Evolutionary conservation across 148 eudicot species (phyloP).

Genomic region (Spergularia bocconei): DNA sequence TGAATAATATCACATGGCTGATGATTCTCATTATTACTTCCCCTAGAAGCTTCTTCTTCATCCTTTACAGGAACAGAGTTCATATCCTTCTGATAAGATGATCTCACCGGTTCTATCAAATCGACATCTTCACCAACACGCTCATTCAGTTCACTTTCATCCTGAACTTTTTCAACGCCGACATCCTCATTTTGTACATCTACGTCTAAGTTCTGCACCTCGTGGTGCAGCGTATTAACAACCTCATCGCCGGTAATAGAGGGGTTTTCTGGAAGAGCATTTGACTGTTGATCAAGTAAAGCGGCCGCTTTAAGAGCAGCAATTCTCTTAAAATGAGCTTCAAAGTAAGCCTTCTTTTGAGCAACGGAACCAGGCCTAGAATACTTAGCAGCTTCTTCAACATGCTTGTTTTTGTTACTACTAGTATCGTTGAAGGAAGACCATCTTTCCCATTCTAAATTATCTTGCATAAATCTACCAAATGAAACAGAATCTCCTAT

Average conservation of each 20-base stretch:
- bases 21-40: slow-evolving; percentile 18
- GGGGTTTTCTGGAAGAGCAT: slow-evolving; percentile 9
- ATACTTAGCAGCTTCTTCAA: slow-evolving; percentile 79
- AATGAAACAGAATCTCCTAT: slow-evolving; percentile 74
- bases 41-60: slow-evolving; percentile 9
- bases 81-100: slow-evolving; percentile 4
- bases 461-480: slow-evolving; percentile 68
- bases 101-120: not conserved
- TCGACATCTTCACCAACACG: slow-evolving; percentile 14
- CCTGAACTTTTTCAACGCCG: not conserved
- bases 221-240: not conserved
- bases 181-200: too few species aligned
- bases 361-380: slow-evolving; percentile 87
- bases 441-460: slow-evolving; percentile 95
- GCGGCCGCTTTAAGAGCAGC: slow-evolving; percentile 87
- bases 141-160: slow-evolving; percentile 13
- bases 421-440: slow-evolving; percentile 39
- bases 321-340: slow-evolving; percentile 91
- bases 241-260: not conserved
- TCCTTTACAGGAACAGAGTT: not conserved
- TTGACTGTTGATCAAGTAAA: slow-evolving; percentile 47
- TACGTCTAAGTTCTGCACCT: not conserved
- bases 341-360: slow-evolving; percentile 89
- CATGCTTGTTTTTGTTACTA: slow-evolving; percentile 58
- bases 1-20: slow-evolving; percentile 17